Evolutionary conservation across 352 stramenopile species (phyloP).

Genomic region (Pythium plurisporium): DNA sequence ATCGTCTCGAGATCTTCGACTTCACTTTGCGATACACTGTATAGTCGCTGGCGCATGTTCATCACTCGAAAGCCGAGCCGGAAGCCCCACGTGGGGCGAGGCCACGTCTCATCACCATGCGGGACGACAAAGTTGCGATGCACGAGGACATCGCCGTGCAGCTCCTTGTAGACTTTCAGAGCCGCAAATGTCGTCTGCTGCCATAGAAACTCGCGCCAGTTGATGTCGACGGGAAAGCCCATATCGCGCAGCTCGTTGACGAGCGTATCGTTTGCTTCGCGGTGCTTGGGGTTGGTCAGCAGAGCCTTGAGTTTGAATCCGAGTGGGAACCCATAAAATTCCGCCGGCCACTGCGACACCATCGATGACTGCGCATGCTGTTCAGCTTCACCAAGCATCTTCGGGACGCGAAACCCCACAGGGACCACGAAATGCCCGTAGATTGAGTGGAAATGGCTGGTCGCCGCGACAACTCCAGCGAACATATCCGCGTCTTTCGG

Average conservation of each 20-base stretch:
- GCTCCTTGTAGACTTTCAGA: constrained; percentile 28
- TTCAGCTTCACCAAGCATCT: not conserved
- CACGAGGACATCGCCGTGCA: constrained; percentile 34
- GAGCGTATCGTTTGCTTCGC: not conserved
- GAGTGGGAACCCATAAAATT: constrained; percentile 2
- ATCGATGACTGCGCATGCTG: not conserved
- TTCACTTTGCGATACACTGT: constrained; percentile 1
- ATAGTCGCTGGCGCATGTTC: constrained; percentile 27
- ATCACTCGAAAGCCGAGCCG: constrained; percentile 7
- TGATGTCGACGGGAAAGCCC: constrained; percentile 9
- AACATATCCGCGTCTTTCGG: not conserved
- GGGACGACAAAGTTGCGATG: constrained; percentile 34
- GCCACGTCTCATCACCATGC: constrained; percentile 22
- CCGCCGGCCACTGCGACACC: not conserved
- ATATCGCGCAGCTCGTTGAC: constrained; percentile 6
- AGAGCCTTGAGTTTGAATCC: constrained; percentile 4
- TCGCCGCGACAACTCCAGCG: not conserved
- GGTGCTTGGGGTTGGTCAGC: constrained; percentile 15
- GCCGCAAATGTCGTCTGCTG: constrained; percentile 1
- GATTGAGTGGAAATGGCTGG: constrained; percentile 4
- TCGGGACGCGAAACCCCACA: not conserved
- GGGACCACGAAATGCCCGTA: constrained; percentile 6
- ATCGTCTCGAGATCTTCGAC: constrained; percentile 13
- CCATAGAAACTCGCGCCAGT: constrained; percentile 22
- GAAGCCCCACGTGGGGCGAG: constrained; percentile 27